A percentile compares a stretch with the other conserved stretches of the same genome.
Conservation (phyloP, 805 yeast species). For the Ogataea saltuana region DNA sequence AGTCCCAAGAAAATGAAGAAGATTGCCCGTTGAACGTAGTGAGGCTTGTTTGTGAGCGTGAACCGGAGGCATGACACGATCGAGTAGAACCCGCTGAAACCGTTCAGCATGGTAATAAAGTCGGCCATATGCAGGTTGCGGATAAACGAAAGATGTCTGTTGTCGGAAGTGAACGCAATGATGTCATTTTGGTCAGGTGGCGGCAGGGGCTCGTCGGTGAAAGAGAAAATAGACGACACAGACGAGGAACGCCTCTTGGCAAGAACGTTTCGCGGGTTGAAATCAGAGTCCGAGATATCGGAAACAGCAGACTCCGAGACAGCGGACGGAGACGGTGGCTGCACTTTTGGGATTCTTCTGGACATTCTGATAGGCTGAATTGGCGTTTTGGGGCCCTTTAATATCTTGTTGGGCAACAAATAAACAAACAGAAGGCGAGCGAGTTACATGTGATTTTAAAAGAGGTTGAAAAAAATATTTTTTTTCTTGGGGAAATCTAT, state of each 20-base stretch:
- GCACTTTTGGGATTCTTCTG: conserved; percentile 12
- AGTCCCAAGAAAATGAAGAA: conserved; percentile 85
- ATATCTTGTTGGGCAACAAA: not conserved
- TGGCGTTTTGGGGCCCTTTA: not conserved
- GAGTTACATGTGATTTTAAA: not conserved
- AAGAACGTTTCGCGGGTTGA: conserved; percentile 12
- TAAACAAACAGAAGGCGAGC: not conserved
- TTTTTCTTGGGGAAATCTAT: not conserved
- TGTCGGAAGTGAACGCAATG: conserved; percentile 76
- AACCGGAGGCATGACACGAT: conserved; percentile 83
- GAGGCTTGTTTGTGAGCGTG: conserved; percentile 65
- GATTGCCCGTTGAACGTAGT: conserved; percentile 84
- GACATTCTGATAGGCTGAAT: conserved; percentile 18
- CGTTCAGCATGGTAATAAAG: conserved; percentile 90
- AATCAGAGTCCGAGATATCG: conserved; percentile 27
- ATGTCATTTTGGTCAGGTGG: conserved; percentile 79
- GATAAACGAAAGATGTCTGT: conserved; percentile 81
- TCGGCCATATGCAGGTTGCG: conserved; percentile 93
- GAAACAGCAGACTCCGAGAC: conserved; percentile 24
- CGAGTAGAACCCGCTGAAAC: conserved; percentile 90
- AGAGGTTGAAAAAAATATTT: not conserved
- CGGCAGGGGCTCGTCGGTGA: conserved; percentile 60
- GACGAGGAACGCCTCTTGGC: conserved; percentile 36
- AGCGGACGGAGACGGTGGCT: conserved; percentile 8
- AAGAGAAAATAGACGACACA: conserved; percentile 48